Conservation (phyloP, 2,329 filamentous ascomycete genomes). For the Ceratocystis diversiconidia region DNA sequence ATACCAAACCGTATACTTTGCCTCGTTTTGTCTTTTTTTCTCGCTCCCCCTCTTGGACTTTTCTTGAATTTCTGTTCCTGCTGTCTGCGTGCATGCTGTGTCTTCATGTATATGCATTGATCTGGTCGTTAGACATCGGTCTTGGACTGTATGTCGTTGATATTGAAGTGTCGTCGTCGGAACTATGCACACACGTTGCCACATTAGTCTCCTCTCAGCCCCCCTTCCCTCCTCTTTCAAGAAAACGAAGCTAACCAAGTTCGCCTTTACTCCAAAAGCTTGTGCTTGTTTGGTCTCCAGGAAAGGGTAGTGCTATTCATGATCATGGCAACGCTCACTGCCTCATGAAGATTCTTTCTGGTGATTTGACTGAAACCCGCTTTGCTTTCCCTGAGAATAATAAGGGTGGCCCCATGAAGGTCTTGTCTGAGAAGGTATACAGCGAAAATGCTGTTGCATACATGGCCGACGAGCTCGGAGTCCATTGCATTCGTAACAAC, state of each 20-base stretch:
- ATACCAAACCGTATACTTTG: neutral
- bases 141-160: neutral
- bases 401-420: constrained; percentile 41
- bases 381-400: constrained; percentile 54
- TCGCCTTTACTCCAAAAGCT: constrained; percentile 36
- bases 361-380: constrained; percentile 64
- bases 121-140: neutral
- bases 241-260: neutral
- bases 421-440: constrained; percentile 55
- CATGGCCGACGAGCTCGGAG: constrained; percentile 78
- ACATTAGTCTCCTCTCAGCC: neutral
- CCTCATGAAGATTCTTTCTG: constrained; percentile 77
- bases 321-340: constrained; percentile 84
- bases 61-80: neutral
- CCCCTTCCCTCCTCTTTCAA: neutral
- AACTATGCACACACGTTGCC: neutral
- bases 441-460: constrained; percentile 65
- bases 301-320: constrained; percentile 71
- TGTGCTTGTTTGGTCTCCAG: constrained; percentile 78
- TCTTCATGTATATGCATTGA: neutral
- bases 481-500: constrained; percentile 70
- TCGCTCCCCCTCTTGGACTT: neutral
- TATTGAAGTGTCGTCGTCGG: neutral
- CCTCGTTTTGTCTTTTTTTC: neutral
- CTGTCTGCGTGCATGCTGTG: neutral